Conservation (phyloP, 2,329 filamentous ascomycete genomes). For the Aspergillaceae sp. region DNA sequence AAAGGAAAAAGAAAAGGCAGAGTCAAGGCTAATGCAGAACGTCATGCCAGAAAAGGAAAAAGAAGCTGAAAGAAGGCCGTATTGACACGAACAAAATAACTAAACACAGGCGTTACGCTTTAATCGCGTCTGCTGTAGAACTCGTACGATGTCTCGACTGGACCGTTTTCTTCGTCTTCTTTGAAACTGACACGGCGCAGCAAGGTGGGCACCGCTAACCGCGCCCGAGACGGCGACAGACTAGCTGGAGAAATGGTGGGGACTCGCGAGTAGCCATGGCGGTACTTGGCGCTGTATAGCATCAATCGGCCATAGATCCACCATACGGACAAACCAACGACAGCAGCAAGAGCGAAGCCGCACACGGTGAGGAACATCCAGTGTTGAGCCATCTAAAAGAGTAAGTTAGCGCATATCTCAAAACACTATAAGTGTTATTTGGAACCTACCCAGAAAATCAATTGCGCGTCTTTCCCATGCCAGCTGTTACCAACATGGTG, state of each 20-base stretch:
- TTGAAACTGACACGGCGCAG: conserved; percentile 31
- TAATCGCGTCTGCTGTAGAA: conserved; percentile 27
- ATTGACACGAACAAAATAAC: conserved; percentile 13
- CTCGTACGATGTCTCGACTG: conserved; percentile 32
- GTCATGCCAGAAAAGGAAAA: conserved; percentile 1
- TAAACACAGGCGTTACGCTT: conserved; percentile 6
- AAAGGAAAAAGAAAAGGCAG: conserved; percentile 3
- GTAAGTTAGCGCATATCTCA: conserved; percentile 1
- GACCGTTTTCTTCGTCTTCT: conserved; percentile 31
- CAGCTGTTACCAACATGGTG: conserved; percentile 57
- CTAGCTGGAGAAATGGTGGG: conserved; percentile 18
- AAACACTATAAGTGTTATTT: neutral
- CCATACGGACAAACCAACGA: conserved; percentile 42
- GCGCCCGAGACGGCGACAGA: conserved; percentile 25
- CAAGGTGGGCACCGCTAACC: conserved; percentile 26
- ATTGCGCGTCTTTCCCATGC: conserved; percentile 54
- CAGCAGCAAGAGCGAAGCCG: conserved; percentile 42
- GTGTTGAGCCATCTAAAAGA: conserved; percentile 44
- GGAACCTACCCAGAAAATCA: conserved; percentile 53
- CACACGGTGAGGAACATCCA: conserved; percentile 48
- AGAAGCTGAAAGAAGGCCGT: conserved; percentile 5
- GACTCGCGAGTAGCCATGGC: conserved; percentile 30
- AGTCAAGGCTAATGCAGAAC: neutral
- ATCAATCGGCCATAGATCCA: conserved; percentile 43
- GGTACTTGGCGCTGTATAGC: conserved; percentile 33